Base-by-base conservation (phyloP, 2,329 filamentous ascomycete species). In the Pseudocercospora ulei region DNA sequence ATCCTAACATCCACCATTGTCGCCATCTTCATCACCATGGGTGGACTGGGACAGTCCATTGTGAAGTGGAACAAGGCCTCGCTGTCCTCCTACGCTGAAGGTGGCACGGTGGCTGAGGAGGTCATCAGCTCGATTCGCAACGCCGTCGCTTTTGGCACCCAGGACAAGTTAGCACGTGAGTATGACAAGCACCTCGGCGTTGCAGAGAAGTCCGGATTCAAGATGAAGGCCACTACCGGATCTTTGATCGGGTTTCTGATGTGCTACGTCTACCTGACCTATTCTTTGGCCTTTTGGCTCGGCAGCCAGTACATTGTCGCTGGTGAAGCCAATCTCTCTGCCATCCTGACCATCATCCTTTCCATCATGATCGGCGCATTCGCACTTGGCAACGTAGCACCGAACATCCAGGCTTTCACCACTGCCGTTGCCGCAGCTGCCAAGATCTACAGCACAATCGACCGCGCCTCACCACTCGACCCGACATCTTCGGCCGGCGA, bases 371-470 rank as follows among this genome's bases (percentile, higher is more conserved):
- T 95, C 43, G 90, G 88, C 37, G 84, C 88, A 3, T 93, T 95
- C 63, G 82, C 84, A 40, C 67, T 98, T 20, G 86, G 87, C 29
- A 92, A 90, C 51, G 78, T 93, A 20, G 79, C 80, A 0, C 86
- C 90, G 0, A 85, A 95, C 54, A 63, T 80, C 2, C 84, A 93
- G 59, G 83, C 88, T 19, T 94, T 96, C 53, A 82, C 80, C 1
- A 84, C 79, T 8, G 82, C 78, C 24, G 66, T 92, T 4, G 83
- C 84, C 19, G 88, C 90, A 2, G 86, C 84, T 3, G 74, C 76
- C 39, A 96, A 96, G 67, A 94, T 98, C 47, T 95, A 81, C 66
- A 82, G 78, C 57, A 95, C 87, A 1, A 96, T 96, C 50, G 88
- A 96, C 61, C 80, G 90, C 36, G 55, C 66, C 2, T 95, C 90